Base-by-base conservation (phyloP, 164 flowering plant genomes). In the Protea cynaroides region DNA sequence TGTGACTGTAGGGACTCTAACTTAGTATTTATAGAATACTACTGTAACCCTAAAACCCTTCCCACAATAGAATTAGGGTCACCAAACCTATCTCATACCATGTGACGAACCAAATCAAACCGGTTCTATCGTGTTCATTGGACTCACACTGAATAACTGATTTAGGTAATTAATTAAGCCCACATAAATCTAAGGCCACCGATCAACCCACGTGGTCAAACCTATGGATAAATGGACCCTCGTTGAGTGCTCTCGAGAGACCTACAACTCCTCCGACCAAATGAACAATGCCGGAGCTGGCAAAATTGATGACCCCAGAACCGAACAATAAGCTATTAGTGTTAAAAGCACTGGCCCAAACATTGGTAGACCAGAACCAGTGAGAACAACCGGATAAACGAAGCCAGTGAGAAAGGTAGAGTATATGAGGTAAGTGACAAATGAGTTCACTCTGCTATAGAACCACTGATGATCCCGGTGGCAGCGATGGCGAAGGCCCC, bases 401-500 rank as follows among this genome's bases (percentile, higher is more conserved):
- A 88, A 86, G 1, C 90, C 95, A 15, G 90, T 88, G 15, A 88
- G 38, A 54, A 88, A 84, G 6, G 87, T 65, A 0, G 90, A 88
- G 69, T 84, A 88, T 15, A 86, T 82, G 36, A 88, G 69, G 44
- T 86, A 88, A 8, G 95, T 87, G 1, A 82, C 86, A 69, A 88
- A 88, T 88, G 95, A 12, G 95, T 88, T 12, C 95, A 58, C 68
- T 88, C 90, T 2, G 94, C 94, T 13, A 88, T 86, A 8, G 90
- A 86, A 10, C 94, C 94, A 58, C 82, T 78, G 67, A 89, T 88
- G 53, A 86, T 88, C 0, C 95, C 95, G 21, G 95, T 90, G n/a
- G 87, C 95, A 0, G 95, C 95, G 11, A 88, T 88, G 17, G 95
- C 90, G 59, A 88, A 86, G 23, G 90, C 87, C 90, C 95, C 86